A percentile compares a stretch with the other conserved stretches of the same genome.
Evolutionary conservation across 768 basidiomycete species (phyloP).

Genomic region (Pleurotus giganteus): DNA sequence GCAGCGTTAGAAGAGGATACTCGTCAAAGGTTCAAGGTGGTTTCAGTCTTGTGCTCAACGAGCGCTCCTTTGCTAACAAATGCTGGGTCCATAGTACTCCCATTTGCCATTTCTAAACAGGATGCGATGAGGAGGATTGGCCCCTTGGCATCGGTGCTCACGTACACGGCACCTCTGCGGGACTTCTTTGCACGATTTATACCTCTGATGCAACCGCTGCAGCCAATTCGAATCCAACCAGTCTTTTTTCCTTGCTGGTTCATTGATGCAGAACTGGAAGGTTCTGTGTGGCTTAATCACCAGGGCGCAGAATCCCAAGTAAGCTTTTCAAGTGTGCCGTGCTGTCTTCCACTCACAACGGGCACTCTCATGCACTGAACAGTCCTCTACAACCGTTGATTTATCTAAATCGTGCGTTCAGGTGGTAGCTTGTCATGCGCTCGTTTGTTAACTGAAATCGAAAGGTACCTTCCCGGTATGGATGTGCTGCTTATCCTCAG

Average conservation of each 20-base stretch:
- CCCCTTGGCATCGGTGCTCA: constrained; percentile 26
- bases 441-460: constrained; percentile 11
- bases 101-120: constrained; percentile 46
- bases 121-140: constrained; percentile 41
- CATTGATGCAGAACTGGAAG: constrained; percentile 51
- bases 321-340: constrained; percentile 16
- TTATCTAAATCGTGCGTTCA: constrained; percentile 47
- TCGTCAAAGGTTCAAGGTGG: constrained; percentile 34
- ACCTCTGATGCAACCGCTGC: constrained; percentile 32
- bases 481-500: neutral
- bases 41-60: neutral
- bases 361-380: neutral
- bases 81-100: constrained; percentile 37
- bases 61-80: neutral
- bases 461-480: constrained; percentile 46
- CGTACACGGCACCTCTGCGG: constrained; percentile 20
- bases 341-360: neutral
- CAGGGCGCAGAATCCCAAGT: constrained; percentile 23
- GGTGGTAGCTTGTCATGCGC: constrained; percentile 8
- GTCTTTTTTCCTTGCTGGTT: constrained; percentile 67
- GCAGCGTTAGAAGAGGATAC: neutral
- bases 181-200: constrained; percentile 35
- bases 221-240: constrained; percentile 45
- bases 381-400: constrained; percentile 32
- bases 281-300: constrained; percentile 23